These are phyloP conservation scores for Glycine soja DNA, from an alignment of 306 rosid species.

Conservation along the genomic window DNA sequence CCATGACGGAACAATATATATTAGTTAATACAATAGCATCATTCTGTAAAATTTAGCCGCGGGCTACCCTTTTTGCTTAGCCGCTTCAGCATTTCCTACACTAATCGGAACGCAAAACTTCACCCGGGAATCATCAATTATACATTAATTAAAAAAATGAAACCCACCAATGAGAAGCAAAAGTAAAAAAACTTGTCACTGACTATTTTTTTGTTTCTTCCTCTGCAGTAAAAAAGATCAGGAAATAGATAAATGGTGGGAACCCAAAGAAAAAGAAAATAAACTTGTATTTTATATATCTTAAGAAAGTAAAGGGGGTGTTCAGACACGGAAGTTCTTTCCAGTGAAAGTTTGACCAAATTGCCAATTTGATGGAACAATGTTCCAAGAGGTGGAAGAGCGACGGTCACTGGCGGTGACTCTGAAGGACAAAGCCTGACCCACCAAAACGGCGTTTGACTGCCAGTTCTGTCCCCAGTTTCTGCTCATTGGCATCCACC, in stretches of 20 bases:
- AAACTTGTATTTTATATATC: not conserved
- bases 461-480: constrained; percentile 99
- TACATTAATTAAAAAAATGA: too few species aligned
- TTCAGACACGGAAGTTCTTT: constrained; percentile 82
- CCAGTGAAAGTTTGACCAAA: constrained; percentile 95
- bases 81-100: constrained; percentile 69
- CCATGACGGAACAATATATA: too few species aligned
- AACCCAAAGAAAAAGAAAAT: constrained; percentile 15
- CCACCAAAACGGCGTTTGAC: constrained; percentile 82
- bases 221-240: constrained; percentile 53
- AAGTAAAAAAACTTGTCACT: not conserved
- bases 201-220: too few species aligned
- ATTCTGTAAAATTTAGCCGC: constrained; percentile 48
- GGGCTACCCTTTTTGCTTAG: constrained; percentile 65
- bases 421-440: constrained; percentile 76
- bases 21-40: too few species aligned
- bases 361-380: constrained; percentile 81
- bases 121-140: too few species aligned
- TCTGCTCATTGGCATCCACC: constrained; percentile 91
- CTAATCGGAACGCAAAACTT: not conserved
- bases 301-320: too few species aligned
- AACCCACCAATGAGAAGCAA: not conserved
- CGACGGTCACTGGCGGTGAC: constrained; percentile 84
- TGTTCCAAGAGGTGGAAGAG: constrained; percentile 91
- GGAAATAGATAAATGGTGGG: constrained; percentile 37